Conservation (phyloP, 176 grass and related monocot genomes). For the Musa troglodytarum region DNA sequence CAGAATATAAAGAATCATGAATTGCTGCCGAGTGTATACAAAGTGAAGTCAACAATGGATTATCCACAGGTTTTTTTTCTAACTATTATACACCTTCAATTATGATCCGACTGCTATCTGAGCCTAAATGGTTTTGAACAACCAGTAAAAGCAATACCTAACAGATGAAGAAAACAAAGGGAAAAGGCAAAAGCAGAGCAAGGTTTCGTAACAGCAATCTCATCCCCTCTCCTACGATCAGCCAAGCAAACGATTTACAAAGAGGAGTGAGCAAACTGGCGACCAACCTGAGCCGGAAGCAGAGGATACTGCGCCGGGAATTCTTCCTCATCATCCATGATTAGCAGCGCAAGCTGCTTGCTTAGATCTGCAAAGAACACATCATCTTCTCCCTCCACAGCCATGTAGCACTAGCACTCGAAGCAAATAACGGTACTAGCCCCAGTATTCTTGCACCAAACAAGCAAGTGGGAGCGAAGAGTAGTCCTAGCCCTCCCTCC, state of each 20-base stretch:
- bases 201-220: background rate
- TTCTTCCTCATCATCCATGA: constrained; percentile 92
- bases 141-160: too few relatives aligned
- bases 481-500: background rate
- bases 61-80: too few relatives aligned
- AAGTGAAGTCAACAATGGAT: too few relatives aligned
- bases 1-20: too few relatives aligned
- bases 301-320: constrained; percentile 30
- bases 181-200: too few relatives aligned
- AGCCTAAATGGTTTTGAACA: too few relatives aligned
- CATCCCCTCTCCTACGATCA: background rate
- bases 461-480: background rate
- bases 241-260: background rate
- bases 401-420: background rate
- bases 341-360: constrained; percentile 84
- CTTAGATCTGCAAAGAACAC: constrained; percentile 89
- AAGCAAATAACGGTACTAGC: background rate
- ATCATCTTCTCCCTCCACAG: constrained; percentile 65
- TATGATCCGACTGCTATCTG: too few relatives aligned
- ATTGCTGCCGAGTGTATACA: too few relatives aligned
- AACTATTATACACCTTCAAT: too few relatives aligned
- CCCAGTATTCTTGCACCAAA: background rate
- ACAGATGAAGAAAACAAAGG: too few relatives aligned
- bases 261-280: background rate
- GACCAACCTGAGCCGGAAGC: constrained; percentile 36